Conservation (phyloP, 1,139 yeast species). For the Torulaspora globosa region DNA sequence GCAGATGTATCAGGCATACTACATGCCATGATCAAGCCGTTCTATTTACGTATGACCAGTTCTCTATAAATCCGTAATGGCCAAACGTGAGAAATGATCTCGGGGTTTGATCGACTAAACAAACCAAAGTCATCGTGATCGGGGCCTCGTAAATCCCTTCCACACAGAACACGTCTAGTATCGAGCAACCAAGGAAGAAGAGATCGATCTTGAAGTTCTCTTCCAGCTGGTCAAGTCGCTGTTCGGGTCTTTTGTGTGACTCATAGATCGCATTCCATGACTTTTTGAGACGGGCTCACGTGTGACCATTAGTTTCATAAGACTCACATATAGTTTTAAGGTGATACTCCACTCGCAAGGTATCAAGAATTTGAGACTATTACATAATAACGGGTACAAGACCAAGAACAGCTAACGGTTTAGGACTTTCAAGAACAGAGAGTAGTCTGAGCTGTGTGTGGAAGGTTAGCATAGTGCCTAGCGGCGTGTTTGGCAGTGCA, state of each 20-base stretch:
- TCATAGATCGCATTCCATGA: conserved; percentile 5
- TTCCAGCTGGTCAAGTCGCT: not conserved
- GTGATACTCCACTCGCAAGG: conserved; percentile 8
- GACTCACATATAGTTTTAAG: conserved; percentile 2
- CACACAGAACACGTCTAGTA: not conserved
- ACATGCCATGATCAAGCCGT: conserved; percentile 7
- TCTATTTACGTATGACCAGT: too few species aligned
- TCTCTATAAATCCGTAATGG: not conserved
- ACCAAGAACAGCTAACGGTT: not conserved
- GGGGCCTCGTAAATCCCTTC: conserved; percentile 8
- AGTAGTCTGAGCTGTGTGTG: not conserved
- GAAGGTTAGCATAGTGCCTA: not conserved
- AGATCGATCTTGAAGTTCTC: not conserved
- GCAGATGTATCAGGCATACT: conserved; percentile 16
- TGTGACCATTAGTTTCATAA: conserved; percentile 2
- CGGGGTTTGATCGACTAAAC: conserved; percentile 7
- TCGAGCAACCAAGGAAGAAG: not conserved
- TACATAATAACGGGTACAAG: conserved; percentile 1
- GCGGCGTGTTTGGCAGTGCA: conserved; percentile 1
- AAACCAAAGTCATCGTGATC: conserved; percentile 8
- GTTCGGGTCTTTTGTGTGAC: not conserved
- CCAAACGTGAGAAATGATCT: conserved; percentile 4
- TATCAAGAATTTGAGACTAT: conserved; percentile 5
- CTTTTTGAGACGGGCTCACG: conserved; percentile 6
- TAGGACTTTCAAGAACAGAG: not conserved